Evolutionary conservation across 139 green algal genomes (phyloP).

Genomic region (Asterochloris erici): DNA sequence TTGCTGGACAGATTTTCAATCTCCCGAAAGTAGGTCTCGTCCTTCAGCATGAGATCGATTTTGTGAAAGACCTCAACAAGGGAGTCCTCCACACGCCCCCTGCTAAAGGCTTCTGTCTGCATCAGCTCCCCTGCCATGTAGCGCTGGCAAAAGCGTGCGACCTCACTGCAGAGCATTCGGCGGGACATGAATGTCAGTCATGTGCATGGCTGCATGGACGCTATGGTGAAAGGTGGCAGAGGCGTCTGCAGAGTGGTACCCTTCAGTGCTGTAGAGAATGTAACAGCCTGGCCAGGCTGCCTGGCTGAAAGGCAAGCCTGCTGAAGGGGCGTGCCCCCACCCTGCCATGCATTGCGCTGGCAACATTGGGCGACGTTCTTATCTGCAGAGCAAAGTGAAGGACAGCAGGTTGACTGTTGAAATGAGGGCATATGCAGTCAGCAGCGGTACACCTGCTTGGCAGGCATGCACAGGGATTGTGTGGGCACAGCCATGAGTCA

Average conservation of each 20-base stretch:
- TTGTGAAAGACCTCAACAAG: slow-evolving; percentile 73
- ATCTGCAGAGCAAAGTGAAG: too few relatives aligned
- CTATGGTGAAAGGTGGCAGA: too few relatives aligned
- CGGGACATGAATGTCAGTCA: too few relatives aligned
- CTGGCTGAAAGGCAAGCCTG: neutral
- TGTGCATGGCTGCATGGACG: too few relatives aligned
- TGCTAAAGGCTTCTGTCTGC: slow-evolving; percentile 46
- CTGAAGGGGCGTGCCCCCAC: neutral
- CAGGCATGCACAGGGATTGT: too few relatives aligned
- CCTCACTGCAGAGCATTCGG: slow-evolving; percentile 48
- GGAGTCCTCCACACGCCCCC: slow-evolving; percentile 52
- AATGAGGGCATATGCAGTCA: too few relatives aligned
- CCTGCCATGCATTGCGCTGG: too few relatives aligned
- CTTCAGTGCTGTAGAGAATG: neutral
- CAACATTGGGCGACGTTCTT: too few relatives aligned
- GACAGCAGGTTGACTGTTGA: too few relatives aligned
- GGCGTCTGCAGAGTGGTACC: neutral
- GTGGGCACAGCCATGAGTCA: too few relatives aligned
- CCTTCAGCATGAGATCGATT: slow-evolving; percentile 73
- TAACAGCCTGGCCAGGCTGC: neutral
- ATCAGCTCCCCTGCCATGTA: slow-evolving; percentile 75
- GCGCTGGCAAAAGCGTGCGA: slow-evolving; percentile 81
- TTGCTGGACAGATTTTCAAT: too few relatives aligned
- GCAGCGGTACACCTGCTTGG: too few relatives aligned
- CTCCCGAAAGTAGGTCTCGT: slow-evolving; percentile 37